These are phyloP conservation scores for Grosmannia clavigera DNA, from an alignment of 2,329 filamentous ascomycete species.

Conservation along the genomic window DNA sequence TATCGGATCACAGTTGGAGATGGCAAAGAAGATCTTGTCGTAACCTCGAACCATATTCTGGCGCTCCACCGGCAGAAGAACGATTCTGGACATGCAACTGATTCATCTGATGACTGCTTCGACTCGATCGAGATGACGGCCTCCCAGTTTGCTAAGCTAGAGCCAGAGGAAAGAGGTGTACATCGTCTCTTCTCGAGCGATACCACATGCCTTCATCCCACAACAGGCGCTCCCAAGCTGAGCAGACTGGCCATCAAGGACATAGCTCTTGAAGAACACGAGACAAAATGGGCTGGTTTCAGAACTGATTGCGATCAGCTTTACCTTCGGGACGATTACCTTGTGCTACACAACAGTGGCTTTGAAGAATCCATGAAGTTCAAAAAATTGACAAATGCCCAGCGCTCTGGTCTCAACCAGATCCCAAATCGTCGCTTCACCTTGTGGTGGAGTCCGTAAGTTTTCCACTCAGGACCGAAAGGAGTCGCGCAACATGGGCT, in stretches of 20 bases:
- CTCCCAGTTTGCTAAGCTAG: not conserved
- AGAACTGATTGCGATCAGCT: constrained; percentile 34
- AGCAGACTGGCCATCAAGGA: constrained; percentile 26
- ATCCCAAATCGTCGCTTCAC: constrained; percentile 98
- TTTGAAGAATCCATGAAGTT: constrained; percentile 76
- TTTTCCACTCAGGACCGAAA: not conserved
- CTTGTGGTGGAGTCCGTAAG: constrained; percentile 72
- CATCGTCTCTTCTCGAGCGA: not conserved
- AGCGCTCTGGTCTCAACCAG: constrained; percentile 82
- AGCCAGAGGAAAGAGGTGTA: not conserved
- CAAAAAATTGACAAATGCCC: constrained; percentile 96
- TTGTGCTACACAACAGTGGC: constrained; percentile 35
- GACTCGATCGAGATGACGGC: not conserved
- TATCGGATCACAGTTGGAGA: constrained; percentile 33
- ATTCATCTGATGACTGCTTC: not conserved
- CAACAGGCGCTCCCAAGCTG: not conserved
- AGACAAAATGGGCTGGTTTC: constrained; percentile 37
- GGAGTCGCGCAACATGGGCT: not conserved
- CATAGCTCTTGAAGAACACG: constrained; percentile 28
- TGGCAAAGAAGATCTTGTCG: constrained; percentile 31
- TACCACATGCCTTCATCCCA: not conserved
- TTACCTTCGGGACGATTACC: constrained; percentile 34
- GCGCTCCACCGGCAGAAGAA: constrained; percentile 8
- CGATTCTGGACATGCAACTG: not conserved
- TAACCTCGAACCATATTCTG: constrained; percentile 23